Base-by-base conservation (phyloP, 352 stramenopile species). In the Globisporangium splendens region DNA sequence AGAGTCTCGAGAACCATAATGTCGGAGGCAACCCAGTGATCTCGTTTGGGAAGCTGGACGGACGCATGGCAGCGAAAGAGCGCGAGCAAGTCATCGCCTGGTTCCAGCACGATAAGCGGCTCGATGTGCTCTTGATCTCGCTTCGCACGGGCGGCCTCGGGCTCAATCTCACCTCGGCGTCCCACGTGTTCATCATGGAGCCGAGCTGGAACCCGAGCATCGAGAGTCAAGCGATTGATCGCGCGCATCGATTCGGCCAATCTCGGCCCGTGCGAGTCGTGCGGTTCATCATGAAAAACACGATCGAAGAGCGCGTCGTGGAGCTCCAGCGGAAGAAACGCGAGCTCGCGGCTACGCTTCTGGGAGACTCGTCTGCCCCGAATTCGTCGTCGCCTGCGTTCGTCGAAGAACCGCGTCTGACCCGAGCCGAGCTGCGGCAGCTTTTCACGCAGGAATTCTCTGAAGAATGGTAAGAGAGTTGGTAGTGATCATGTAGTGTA, bases 111-210 rank as follows among this genome's bases (percentile, higher is more conserved):
- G 73, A 86, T 24, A 65, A 77, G 42, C 48, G 71, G n/a, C 61
- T 88, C 11, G 70, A 91, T 35, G 75, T 98, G 28, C 74, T 98
- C 59, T 62, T 98, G 14, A 75, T 98, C 39, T 96, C 85, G 8
- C 56, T 97, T 38, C 87, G 88, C 43, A 93, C 85, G 1, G 93
- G 93, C 42, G 90, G 89, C 6, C 77, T 95, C 18, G 93, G 92
- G 13, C 82, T 98, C 50, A 98, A 98, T 58, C 77, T 98, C 41
- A 98, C 92, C 6, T 77, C 91, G 51, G 92, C 92, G 15, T 89
- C 88, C 24, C 83, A 97, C 42, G 89, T 98, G 35, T 98, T 98
- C 67, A 77, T 98, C 49, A 94, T 98, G 79, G 91, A 98, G 72
- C 92, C 92, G 22, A 90, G 87, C 39, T 93, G 89, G 77, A 97